Conservation (phyloP, 352 stramenopile genomes). For the Pythium scleroteichum region DNA sequence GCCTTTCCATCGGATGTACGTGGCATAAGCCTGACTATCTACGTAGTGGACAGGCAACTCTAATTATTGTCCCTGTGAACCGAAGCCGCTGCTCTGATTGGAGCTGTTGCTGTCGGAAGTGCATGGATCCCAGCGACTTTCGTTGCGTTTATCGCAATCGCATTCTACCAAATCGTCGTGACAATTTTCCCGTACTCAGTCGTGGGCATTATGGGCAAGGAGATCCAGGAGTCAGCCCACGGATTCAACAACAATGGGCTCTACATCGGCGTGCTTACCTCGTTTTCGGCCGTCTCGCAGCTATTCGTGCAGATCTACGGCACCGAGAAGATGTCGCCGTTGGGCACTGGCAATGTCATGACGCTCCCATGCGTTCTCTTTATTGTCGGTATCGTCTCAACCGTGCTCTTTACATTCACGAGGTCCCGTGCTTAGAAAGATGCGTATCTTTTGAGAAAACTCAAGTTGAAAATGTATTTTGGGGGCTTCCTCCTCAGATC, state of each 20-base stretch:
- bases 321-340: conserved; percentile 55
- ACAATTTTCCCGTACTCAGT: conserved; percentile 77
- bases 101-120: conserved; percentile 51
- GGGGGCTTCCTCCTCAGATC: conserved; percentile 23
- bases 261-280: conserved; percentile 72
- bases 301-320: conserved; percentile 76
- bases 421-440: conserved; percentile 19
- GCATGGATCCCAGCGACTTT: conserved; percentile 51
- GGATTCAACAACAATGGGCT: conserved; percentile 85
- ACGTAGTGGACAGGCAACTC: no score
- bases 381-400: conserved; percentile 44
- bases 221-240: conserved; percentile 62
- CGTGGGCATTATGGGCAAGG: conserved; percentile 79
- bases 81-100: conserved; percentile 49
- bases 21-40: background rate
- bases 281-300: conserved; percentile 63
- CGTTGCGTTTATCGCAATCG: conserved; percentile 51
- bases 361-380: conserved; percentile 66
- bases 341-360: conserved; percentile 66
- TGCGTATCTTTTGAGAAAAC: background rate
- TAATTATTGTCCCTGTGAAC: background rate
- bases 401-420: conserved; percentile 39
- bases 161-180: conserved; percentile 65
- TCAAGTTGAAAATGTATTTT: conserved; percentile 10
- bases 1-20: conserved; percentile 50